Evolutionary conservation across 2,329 filamentous ascomycete species (phyloP), one percentile per base, ranked within the genome.

Genomic region (Cladosporium sp.): DNA sequence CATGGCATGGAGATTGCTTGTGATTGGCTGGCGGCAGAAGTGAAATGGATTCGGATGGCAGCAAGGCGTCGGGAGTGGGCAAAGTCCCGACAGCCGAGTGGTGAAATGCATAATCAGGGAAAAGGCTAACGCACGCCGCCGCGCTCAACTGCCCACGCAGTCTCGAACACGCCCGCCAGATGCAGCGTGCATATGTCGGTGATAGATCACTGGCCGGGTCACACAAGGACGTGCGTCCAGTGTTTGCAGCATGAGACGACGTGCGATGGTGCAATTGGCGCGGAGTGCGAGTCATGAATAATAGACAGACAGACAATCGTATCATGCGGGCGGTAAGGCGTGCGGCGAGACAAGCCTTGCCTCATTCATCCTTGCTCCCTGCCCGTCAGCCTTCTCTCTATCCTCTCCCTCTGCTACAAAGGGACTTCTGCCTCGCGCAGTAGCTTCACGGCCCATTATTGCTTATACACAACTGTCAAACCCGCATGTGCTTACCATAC

Each of bases 341-440:
- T 44, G 40, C 44, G 25, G 34, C 44, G 34, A 48, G 44, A 48
- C 44, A 48, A 48, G 44, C 44, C 44, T 48, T 48, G 24, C 44
- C 15, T 12, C 44, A 47, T 17, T 24, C 39, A 25, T 19, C 44
- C 44, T 25, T 47, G 39, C 39, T 20, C 17, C 39, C 36, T 39
- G 36, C 28, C 25, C 28, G 12, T n/a, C n/a, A n/a, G n/a, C n/a
- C n/a, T n/a, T n/a, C n/a, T n/a, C n/a, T n/a, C n/a, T 10, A 32
- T 7, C 28, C 28, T 32, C 28, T 32, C 28, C 12, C 4, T 32
- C 28, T 32, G 8, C 28, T 32, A 32, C 28, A 32, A 32, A 32
- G 28, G 28, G 28, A 32, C 28, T 32, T n/a, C 28, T 32, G 28
- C 28, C 28, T 32, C 12, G 28, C 28, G 28, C 28, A 5, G 3